Evolutionary conservation across 2,329 filamentous ascomycete genomes (phyloP), one percentile per base, ranked within the genome.

Genomic region (Zasmidium angulare): DNA sequence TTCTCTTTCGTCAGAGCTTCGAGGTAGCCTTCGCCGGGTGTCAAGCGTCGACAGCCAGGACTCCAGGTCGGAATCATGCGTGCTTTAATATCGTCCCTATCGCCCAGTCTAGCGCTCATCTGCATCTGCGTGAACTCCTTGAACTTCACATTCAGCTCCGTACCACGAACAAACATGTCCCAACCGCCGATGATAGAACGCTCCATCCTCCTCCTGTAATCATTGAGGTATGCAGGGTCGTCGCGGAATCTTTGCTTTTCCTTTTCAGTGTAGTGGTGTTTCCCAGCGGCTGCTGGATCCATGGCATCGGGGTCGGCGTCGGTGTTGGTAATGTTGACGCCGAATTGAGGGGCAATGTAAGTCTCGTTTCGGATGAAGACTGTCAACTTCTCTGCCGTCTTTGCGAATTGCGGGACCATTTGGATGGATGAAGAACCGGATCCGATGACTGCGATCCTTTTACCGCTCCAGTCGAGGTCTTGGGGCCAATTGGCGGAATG

Each of bases 31-130:
- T 70, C 70, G 19, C 74, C 77, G 1, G 76, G 76, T 0, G 87
- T 90, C 0, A 88, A 74, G 1, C 87, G 81, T 10, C 86, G 81
- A 63, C 87, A 90, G 63, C 86, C 83, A 0, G 86, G 85, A 0
- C 85, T 83, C 68, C 87, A 89, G 60, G 86, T 81, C 0, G 87
- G 87, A 2, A 87, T 77, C 1, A 89, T 76, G 21, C 79, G 76
- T 1, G 84, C 76, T 0, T 83, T 71, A 2, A 89, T 73, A 26
- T 85, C 81, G 0, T 85, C 82, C 58, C 85, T 83, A 51, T 79
- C 77, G 0, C 72, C 73, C 0, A 88, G 71, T 0, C 84, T 78
- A 31, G 78, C 66, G 23, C 75, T 75, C 82, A 88, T 88, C 10
- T 53, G 51, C 2, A 60, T 40, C 47, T 64, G 59, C 26, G 61